These are phyloP conservation scores for Thermochaetoides dissita DNA, from an alignment of 2,329 filamentous ascomycete genomes.

Conservation along the genomic window DNA sequence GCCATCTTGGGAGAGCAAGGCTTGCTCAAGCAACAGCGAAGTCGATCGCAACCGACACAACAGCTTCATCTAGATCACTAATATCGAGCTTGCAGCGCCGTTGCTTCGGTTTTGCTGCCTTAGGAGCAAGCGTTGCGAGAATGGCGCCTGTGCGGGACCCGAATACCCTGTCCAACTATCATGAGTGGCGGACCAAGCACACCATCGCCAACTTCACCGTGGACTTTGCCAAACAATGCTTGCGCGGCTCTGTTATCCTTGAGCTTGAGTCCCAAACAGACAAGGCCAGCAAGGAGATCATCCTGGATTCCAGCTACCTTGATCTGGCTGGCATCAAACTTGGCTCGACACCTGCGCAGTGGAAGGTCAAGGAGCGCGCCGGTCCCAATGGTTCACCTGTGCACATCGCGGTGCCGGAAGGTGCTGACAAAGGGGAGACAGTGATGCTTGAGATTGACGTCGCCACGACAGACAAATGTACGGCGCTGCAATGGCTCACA, in stretches of 20 bases:
- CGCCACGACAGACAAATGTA: constrained; percentile 75
- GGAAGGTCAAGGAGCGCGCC: constrained; percentile 53
- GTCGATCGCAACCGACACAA: constrained; percentile 5
- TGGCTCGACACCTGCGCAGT: constrained; percentile 49
- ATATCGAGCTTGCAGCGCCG: constrained; percentile 8
- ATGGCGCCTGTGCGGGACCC: constrained; percentile 51
- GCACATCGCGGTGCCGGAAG: constrained; percentile 45
- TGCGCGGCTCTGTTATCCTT: constrained; percentile 65
- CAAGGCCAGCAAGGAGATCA: constrained; percentile 57
- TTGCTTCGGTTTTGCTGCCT: constrained; percentile 8
- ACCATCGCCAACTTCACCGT: constrained; percentile 70
- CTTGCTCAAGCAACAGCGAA: constrained; percentile 11
- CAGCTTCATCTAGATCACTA: constrained; percentile 2
- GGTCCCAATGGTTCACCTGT: constrained; percentile 66
- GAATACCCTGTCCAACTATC: constrained; percentile 85
- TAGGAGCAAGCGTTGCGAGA: constrained; percentile 5
- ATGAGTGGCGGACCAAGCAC: constrained; percentile 72
- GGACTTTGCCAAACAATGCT: constrained; percentile 65
- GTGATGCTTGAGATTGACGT: constrained; percentile 51
- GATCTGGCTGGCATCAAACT: constrained; percentile 59
- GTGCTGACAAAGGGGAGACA: constrained; percentile 36
- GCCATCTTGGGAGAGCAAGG: constrained; percentile 11
- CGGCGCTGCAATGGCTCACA: constrained; percentile 88
- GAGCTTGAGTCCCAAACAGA: constrained; percentile 65
- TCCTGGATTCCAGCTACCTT: constrained; percentile 80